A percentile compares a stretch with the other conserved stretches of the same genome.
Conservation (phyloP, 139 green algal genomes). For the Diplosphaera chodatii region DNA sequence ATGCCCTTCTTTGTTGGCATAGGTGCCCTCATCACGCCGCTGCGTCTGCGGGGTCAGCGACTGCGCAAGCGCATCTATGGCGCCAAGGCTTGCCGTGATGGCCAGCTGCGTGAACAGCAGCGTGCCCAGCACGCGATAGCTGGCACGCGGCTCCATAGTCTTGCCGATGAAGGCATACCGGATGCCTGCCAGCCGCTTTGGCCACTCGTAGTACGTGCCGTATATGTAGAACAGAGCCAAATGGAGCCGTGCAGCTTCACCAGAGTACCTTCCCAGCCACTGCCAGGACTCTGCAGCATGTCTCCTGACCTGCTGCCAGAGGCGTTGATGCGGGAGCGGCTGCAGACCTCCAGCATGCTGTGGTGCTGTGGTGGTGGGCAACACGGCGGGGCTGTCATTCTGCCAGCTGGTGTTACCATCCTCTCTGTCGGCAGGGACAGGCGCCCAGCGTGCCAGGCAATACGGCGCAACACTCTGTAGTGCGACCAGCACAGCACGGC, state of each 20-base stretch:
- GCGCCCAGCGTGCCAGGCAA: slow-evolving; percentile 25
- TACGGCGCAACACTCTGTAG: slow-evolving; percentile 52
- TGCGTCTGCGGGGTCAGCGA: neutral
- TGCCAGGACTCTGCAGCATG: neutral
- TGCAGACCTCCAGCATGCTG: neutral
- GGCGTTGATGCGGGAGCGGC: neutral
- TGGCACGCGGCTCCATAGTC: slow-evolving; percentile 32
- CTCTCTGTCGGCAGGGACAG: slow-evolving; percentile 4
- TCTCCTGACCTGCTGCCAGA: neutral
- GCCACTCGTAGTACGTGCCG: slow-evolving; percentile 54
- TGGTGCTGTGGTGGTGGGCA: no score
- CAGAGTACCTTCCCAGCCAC: neutral
- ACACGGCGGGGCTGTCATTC: neutral
- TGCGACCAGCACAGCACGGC: slow-evolving; percentile 43
- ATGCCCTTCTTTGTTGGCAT: slow-evolving; percentile 6
- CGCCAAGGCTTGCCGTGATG: slow-evolving; percentile 24
- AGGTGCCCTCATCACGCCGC: neutral
- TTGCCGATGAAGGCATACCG: slow-evolving; percentile 52
- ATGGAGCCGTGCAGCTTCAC: slow-evolving; percentile 39
- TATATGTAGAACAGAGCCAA: slow-evolving; percentile 77
- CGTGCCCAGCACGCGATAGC: slow-evolving; percentile 57
- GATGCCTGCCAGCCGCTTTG: slow-evolving; percentile 48
- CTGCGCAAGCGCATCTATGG: neutral
- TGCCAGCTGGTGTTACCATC: slow-evolving; percentile 14
- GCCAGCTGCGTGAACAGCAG: slow-evolving; percentile 68